Conservation (phyloP, 495 filamentous ascomycete species). For the Talaromyces adpressus region DNA sequence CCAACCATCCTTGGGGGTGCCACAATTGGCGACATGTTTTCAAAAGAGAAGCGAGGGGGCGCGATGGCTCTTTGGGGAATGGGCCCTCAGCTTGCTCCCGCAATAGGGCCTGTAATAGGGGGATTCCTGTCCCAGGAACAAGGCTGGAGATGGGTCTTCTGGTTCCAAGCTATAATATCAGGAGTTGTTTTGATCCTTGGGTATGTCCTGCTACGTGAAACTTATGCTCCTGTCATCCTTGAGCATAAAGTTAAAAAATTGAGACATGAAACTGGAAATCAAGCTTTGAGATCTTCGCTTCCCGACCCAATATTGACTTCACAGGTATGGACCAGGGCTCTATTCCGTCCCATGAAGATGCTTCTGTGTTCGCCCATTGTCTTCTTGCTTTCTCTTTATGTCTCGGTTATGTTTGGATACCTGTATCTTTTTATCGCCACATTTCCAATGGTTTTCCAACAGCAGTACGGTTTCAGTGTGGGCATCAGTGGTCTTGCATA, state of each 20-base stretch:
- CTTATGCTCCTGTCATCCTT: conserved; percentile 34
- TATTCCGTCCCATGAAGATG: conserved; percentile 22
- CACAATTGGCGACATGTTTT: conserved; percentile 34
- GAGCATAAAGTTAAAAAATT: conserved; percentile 48
- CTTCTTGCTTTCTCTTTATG: conserved; percentile 24
- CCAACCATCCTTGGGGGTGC: conserved; percentile 34
- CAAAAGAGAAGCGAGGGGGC: conserved; percentile 21
- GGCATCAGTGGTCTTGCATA: conserved; percentile 26
- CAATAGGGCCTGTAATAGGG: conserved; percentile 22
- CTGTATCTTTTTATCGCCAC: conserved; percentile 36
- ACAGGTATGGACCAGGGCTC: background rate
- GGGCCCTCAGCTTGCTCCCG: conserved; percentile 23
- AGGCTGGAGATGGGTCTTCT: conserved; percentile 44
- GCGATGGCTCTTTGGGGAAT: conserved; percentile 32
- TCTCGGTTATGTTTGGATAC: conserved; percentile 26
- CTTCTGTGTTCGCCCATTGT: conserved; percentile 30
- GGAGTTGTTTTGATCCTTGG: conserved; percentile 11
- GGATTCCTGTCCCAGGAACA: conserved; percentile 30
- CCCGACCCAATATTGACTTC: conserved; percentile 31
- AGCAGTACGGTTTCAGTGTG: conserved; percentile 22
- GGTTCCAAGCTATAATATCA: conserved; percentile 34
- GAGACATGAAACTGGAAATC: conserved; percentile 34
- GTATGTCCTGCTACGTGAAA: conserved; percentile 1
- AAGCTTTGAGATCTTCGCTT: conserved; percentile 46
- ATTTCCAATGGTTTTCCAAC: conserved; percentile 27